phyloP scores from a whole-genome alignment of 371 early-diverging fungal genomes.

The Massospora cicadina region DNA sequence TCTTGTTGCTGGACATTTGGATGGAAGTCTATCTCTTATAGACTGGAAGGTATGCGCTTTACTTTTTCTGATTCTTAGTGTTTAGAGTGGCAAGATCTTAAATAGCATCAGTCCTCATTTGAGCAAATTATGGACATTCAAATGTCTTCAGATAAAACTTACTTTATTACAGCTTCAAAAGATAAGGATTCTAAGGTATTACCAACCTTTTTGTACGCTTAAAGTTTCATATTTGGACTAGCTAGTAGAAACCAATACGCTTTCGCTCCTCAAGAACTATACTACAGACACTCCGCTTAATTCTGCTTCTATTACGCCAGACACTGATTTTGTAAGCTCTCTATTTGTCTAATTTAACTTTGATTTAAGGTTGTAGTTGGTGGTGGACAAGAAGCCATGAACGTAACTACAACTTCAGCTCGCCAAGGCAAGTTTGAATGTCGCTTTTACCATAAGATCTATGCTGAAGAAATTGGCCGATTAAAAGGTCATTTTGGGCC shows the following conservation, averaged over 20 bases:
- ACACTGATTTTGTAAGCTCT: slow-evolving; percentile 41
- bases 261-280: slow-evolving; percentile 72
- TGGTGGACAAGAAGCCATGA: slow-evolving; percentile 70
- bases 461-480: slow-evolving; percentile 93
- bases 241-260: slow-evolving; percentile 67
- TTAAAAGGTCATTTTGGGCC: slow-evolving; percentile 99
- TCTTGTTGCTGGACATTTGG: slow-evolving; percentile 82
- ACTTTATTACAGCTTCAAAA: slow-evolving; percentile 94
- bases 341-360: not conserved
- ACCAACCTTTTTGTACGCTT: not conserved
- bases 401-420: slow-evolving; percentile 91
- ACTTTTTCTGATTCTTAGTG: not conserved
- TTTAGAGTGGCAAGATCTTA: slow-evolving; percentile 38
- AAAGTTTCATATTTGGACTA: not conserved
- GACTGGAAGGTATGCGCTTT: slow-evolving; percentile 41
- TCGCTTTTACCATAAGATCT: slow-evolving; percentile 95
- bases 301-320: slow-evolving; percentile 83
- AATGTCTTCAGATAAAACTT: slow-evolving; percentile 77
- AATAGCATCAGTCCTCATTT: slow-evolving; percentile 46
- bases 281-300: slow-evolving; percentile 90
- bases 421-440: slow-evolving; percentile 97
- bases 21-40: slow-evolving; percentile 76
- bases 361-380: slow-evolving; percentile 34
- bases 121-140: slow-evolving; percentile 83
- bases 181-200: slow-evolving; percentile 75